Evolutionary conservation across 2,329 filamentous ascomycete genomes (phyloP), one percentile per base, ranked within the genome.

Genomic region (Fusarium caatingaense): DNA sequence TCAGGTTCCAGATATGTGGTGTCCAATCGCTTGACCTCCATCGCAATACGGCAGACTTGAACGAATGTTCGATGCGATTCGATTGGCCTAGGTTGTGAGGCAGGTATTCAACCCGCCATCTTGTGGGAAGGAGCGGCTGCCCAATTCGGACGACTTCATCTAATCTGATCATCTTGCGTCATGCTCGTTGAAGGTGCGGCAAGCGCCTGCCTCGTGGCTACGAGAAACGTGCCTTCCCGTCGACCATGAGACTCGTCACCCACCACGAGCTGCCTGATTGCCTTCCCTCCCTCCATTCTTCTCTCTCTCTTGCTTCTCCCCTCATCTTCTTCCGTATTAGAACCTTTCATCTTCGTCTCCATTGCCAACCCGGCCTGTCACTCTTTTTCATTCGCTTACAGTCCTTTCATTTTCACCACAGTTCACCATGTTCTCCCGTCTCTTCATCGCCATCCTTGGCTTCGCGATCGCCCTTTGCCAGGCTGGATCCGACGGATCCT

Each of bases 401-500:
- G 15, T 12, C 54, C 20, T 49, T 40, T 20, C 34, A 48, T 53
- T 32, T 25, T 37, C 32, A n/a, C 21, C 27, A 15, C 20, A 49
- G 18, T 28, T 37, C 59, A 64, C 51, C 41, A 79, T 79, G 77
- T 37, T 56, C 56, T 34, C 44, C 32, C 51, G 66, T 40, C 44
- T 78, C 15, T 21, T 76, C 21, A 54, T 78, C 48, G 66, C 56
- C 59, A 13, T 69, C 6, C 57, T 75, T 44, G 75, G 72, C 64
- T 48, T 71, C 40, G 16, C 50, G 12, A 42, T 37, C 18, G 51
- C 30, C 18, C 58, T 66, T 44, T 56, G 71, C 20, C 72, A 74
- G 23, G 51, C 53, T 30, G 28, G 28, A 15, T 64, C 72, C 28
- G 72, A 72, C 21, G 62, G 55, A 48, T 49, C 49, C 5, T 9